Evolutionary conservation across 2,329 filamentous ascomycete genomes (phyloP).

Genomic region (Ophiostoma perfectum): DNA sequence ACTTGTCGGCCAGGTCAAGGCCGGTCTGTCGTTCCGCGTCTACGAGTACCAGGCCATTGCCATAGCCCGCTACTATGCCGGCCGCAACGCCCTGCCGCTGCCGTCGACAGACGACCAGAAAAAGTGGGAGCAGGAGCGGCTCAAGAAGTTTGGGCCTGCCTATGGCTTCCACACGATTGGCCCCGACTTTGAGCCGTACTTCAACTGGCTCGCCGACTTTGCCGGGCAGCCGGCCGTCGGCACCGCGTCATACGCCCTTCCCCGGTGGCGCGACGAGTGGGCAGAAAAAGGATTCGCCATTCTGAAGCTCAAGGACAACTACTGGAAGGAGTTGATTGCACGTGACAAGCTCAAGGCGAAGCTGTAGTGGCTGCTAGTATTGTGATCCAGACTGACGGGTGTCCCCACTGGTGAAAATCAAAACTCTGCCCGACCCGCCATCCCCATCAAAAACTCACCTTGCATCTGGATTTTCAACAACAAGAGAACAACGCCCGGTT

Average conservation of each 20-base stretch:
- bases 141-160: background rate
- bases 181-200: slow-evolving; percentile 6
- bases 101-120: slow-evolving; percentile 31
- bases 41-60: slow-evolving; percentile 37
- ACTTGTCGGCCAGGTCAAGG: slow-evolving; percentile 36
- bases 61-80: slow-evolving; percentile 29
- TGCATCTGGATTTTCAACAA: slow-evolving; percentile 2
- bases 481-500: slow-evolving; percentile 42
- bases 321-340: slow-evolving; percentile 16
- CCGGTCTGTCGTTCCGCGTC: slow-evolving; percentile 36
- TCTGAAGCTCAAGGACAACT: slow-evolving; percentile 15
- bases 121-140: slow-evolving; percentile 31
- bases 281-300: slow-evolving; percentile 10
- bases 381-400: no score
- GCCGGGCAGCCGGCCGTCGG: slow-evolving; percentile 18
- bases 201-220: slow-evolving; percentile 12
- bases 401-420: no score
- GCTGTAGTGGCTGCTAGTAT: background rate
- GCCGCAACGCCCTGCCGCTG: slow-evolving; percentile 29
- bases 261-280: slow-evolving; percentile 15
- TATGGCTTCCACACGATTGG: slow-evolving; percentile 19
- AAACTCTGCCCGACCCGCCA: background rate
- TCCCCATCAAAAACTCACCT: background rate
- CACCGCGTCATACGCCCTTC: slow-evolving; percentile 16
- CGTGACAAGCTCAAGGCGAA: slow-evolving; percentile 15